Conservation (phyloP, 2,329 filamentous ascomycete genomes). For the Ceratocystis ficicola region DNA sequence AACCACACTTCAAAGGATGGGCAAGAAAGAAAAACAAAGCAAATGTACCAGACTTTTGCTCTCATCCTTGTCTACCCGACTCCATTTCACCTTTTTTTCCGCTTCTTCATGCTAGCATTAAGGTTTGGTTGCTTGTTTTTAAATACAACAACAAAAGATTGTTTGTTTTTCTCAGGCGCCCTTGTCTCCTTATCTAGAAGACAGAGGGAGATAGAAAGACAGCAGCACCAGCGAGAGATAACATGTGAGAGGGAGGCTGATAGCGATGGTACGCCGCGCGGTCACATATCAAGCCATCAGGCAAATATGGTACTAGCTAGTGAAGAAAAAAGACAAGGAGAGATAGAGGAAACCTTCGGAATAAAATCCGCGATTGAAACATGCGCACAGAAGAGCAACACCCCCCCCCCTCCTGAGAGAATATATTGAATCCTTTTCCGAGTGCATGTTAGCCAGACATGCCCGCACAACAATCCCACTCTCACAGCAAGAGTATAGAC, state of each 20-base stretch:
- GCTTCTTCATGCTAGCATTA: no score
- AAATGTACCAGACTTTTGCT: no score
- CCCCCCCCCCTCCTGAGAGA: not conserved
- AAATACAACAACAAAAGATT: no score
- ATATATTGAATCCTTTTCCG: slow-evolving; percentile 11
- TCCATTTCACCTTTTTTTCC: no score
- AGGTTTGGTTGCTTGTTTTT: no score
- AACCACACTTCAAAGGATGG: no score
- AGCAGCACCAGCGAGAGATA: no score
- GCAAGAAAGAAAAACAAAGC: no score
- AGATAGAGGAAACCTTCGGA: slow-evolving; percentile 3
- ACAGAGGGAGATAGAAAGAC: no score
- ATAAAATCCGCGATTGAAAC: not conserved
- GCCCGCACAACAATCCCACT: not conserved
- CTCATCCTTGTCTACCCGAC: no score
- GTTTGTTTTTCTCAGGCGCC: no score
- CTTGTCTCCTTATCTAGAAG: no score
- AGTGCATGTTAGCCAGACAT: not conserved
- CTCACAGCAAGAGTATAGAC: not conserved
- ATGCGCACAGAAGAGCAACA: not conserved
- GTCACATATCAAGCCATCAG: not conserved
- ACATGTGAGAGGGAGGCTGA: not conserved
- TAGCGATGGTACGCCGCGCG: not conserved
- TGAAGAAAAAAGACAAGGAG: not conserved
- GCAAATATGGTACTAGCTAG: slow-evolving; percentile 5